Conservation (phyloP, 192 early-diverging fungal genomes). For the Dissophora ornata region DNA sequence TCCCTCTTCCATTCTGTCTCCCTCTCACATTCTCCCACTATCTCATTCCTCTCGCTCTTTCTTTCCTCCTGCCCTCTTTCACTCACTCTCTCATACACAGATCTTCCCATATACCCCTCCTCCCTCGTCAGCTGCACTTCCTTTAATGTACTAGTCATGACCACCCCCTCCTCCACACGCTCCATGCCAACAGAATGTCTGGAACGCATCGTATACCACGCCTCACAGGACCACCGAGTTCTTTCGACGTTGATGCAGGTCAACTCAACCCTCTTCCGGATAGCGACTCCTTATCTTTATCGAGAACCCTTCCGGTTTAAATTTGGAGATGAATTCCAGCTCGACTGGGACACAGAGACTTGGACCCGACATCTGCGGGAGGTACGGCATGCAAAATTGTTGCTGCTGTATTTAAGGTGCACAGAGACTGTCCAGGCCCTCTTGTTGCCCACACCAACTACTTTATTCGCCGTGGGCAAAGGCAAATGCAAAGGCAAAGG, state of each 20-base stretch:
- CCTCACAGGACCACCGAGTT: conserved; percentile 25
- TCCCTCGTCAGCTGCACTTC: neutral
- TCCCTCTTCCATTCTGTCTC: neutral
- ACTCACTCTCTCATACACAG: neutral
- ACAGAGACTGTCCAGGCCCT: conserved; percentile 2
- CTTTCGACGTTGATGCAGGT: conserved; percentile 27
- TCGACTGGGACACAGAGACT: conserved; percentile 30
- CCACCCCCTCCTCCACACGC: neutral
- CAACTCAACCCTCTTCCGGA: conserved; percentile 36
- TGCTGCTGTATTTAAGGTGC: conserved; percentile 27
- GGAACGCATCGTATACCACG: conserved; percentile 28
- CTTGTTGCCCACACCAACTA: neutral
- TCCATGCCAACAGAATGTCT: conserved; percentile 33
- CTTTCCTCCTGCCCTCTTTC: neutral
- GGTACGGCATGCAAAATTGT: conserved; percentile 23
- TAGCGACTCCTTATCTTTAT: conserved; percentile 36
- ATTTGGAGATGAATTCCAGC: conserved; percentile 26
- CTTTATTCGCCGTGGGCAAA: neutral
- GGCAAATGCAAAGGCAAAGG: neutral
- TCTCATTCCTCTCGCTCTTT: conserved; percentile 4
- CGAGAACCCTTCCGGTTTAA: conserved; percentile 9
- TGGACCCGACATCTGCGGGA: conserved; percentile 34
- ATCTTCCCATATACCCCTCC: neutral
- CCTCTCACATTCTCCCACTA: neutral
- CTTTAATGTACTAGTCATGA: too few relatives aligned